Base-by-base conservation (phyloP, 805 yeast species). In the Hanseniaspora clermontiae region DNA sequence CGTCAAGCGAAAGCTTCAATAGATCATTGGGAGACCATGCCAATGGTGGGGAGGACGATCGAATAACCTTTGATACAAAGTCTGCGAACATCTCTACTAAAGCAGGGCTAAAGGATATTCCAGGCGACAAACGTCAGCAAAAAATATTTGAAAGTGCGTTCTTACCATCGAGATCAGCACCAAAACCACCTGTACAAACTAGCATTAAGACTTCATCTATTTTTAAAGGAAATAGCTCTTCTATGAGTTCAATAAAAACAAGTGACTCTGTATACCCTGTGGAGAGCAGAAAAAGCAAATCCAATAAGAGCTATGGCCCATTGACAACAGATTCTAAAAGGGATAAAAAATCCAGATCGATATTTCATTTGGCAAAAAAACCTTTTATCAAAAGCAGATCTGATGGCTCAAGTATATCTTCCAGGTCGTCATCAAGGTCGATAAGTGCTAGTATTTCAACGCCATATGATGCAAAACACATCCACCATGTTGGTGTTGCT, bases 401-500 rank as follows among this genome's bases (percentile, higher is more conserved):
- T 1, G 62, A 57, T 55, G 62, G 61, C 43, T 67, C 58, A 60
- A 70, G 60, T 74, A 75, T 79, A 60, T 71, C 73, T 55, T 69
- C 76, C 43, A 65, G 67, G 8, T 61, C 63, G 31, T 60, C 62
- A 8, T 43, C 51, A 17, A 62, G 51, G 57, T 29, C 58, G 1
- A 58, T 58, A 27, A 51, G 67, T 8, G 63, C 76, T 42, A 81
- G 81, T 61, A 93, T 91, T 51, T 86, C 95, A n/a, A 83, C 88
- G 0, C 98, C 98, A 0, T 88, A 84, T 68, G 88, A 87, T 64
- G 84, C 93, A 17, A 83, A 87, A 65, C 96, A 90, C 65, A 84
- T 88, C 38, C 88, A 93, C 17, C 97, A 93, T 65, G 97, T 93
- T 10, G 96, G 95, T 27, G 83, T 87, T 51, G 96, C 91, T 68